Evolutionary conservation across 1,139 yeast genomes (phyloP).

Genomic region (Hemisphaericaspora xylofermentans): DNA sequence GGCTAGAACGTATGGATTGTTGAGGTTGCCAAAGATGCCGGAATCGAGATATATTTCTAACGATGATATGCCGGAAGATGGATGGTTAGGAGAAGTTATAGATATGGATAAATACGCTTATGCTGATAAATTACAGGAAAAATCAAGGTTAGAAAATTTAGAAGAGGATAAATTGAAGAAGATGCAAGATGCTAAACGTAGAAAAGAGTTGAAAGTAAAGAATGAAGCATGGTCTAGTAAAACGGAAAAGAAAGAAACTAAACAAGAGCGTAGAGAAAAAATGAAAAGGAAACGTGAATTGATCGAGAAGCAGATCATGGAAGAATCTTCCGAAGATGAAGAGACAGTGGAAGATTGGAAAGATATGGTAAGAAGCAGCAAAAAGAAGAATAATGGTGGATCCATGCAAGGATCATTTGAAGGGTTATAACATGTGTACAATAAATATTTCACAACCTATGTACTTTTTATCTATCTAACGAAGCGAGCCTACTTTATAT

Average conservation of each 20-base stretch:
- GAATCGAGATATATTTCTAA: constrained; percentile 61
- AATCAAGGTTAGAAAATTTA: constrained; percentile 56
- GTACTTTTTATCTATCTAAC: neutral
- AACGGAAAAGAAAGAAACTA: constrained; percentile 59
- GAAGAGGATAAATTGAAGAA: constrained; percentile 45
- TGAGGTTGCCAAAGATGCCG: constrained; percentile 92
- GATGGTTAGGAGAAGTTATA: constrained; percentile 66
- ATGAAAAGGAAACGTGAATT: constrained; percentile 63
- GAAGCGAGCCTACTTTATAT: constrained; percentile 37
- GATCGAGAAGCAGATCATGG: constrained; percentile 54
- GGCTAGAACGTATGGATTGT: constrained; percentile 76
- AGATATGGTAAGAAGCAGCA: constrained; percentile 65
- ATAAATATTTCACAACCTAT: too few relatives aligned
- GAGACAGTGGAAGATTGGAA: constrained; percentile 82
- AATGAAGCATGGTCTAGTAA: constrained; percentile 84
- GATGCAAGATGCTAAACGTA: constrained; percentile 46
- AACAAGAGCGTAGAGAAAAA: constrained; percentile 62
- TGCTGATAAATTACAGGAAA: constrained; percentile 64
- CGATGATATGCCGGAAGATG: constrained; percentile 55
- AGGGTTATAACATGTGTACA: constrained; percentile 52
- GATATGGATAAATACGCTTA: constrained; percentile 70
- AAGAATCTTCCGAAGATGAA: constrained; percentile 48
- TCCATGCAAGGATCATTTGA: constrained; percentile 67
- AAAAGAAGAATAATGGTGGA: constrained; percentile 46
- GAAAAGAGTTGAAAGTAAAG: constrained; percentile 49